A percentile compares a stretch with the other conserved stretches of the same genome.
Conservation (phyloP, 108 stramenopile species). For the Licmophora abbreviata region DNA sequence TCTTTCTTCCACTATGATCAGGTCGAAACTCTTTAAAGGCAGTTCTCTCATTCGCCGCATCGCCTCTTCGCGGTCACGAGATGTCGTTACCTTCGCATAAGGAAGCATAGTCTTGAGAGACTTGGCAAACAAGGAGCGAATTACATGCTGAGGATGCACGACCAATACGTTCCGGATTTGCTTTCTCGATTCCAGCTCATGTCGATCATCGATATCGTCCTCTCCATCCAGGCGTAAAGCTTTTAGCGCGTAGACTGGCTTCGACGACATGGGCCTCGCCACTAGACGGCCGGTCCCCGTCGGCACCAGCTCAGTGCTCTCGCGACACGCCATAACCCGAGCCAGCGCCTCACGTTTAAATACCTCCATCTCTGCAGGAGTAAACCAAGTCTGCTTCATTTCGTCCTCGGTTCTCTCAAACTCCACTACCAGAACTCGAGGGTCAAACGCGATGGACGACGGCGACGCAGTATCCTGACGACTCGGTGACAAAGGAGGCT, state of each 20-base stretch:
- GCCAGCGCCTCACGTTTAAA: constrained; percentile 49
- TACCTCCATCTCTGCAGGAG: constrained; percentile 34
- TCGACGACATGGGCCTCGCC: background rate
- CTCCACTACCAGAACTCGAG: constrained; percentile 29
- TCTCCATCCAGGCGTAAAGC: constrained; percentile 18
- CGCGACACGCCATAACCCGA: constrained; percentile 29
- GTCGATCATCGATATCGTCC: constrained; percentile 14
- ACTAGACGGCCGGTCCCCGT: constrained; percentile 20
- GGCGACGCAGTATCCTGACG: background rate
- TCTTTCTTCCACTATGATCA: constrained; percentile 61
- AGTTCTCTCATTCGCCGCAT: constrained; percentile 25
- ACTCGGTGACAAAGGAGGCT: background rate
- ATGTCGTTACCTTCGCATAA: constrained; percentile 36
- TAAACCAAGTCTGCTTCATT: constrained; percentile 34
- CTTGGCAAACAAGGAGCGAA: constrained; percentile 43
- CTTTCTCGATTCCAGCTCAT: constrained; percentile 22
- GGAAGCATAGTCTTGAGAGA: constrained; percentile 40
- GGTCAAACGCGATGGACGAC: constrained; percentile 16
- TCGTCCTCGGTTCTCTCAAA: constrained; percentile 12
- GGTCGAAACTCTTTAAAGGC: constrained; percentile 45
- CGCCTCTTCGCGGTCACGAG: constrained; percentile 40
- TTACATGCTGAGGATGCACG: constrained; percentile 65
- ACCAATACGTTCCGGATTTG: constrained; percentile 50
- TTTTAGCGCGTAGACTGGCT: constrained; percentile 15
- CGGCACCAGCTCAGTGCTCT: constrained; percentile 15